Base-by-base conservation (phyloP, 2,329 filamentous ascomycete genomes). In the Penicillium sp. region DNA sequence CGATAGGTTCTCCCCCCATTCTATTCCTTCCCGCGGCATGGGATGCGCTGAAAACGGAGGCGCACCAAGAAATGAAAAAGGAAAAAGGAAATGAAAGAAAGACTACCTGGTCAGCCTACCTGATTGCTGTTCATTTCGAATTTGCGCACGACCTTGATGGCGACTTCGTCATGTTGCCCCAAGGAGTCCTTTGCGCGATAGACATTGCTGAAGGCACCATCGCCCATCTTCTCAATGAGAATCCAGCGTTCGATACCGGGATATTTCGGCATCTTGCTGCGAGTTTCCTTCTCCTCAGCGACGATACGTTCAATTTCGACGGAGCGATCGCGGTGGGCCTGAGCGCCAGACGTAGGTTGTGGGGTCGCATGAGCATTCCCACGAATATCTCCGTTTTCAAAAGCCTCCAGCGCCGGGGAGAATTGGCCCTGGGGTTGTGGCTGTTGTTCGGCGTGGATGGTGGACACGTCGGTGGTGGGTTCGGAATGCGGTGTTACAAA, bases 91-190 rank as follows among this genome's bases (percentile, higher is more conserved):
- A 50, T 54, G 52, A 61, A 63, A 56, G 54, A 54, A 54, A 51
- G 51, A 57, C 51, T 67, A 30, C 36, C 42, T 46, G 52, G 54
- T 58, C 47, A 44, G 34, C 88, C 91, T 84, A 99, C 94, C 91
- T 97, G 94, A 80, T 88, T 91, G 61, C 87, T 92, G 77, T 96
- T 97, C 90, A 99, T 97, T 77, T 99, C 94, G 72, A 91, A 97
- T 78, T 97, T 97, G 68, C 94, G 89, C 59, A 99, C 94, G 45
- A 99, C 94, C 75, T 99, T 99, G 81, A 99, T 97, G 63, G 93
- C 94, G 27, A 94, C 91, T 70, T 97, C 88, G 60, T 84, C 85
- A 57, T 84, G 83, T 56, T 86, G 80, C 33, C 89, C 88, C 5
- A 85, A 81, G 39, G 74, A 80, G 71, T 99, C 94, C 61, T 82